Conservation (phyloP, 2,329 filamentous ascomycete genomes). For the Acephala macrosclerotiorum region DNA sequence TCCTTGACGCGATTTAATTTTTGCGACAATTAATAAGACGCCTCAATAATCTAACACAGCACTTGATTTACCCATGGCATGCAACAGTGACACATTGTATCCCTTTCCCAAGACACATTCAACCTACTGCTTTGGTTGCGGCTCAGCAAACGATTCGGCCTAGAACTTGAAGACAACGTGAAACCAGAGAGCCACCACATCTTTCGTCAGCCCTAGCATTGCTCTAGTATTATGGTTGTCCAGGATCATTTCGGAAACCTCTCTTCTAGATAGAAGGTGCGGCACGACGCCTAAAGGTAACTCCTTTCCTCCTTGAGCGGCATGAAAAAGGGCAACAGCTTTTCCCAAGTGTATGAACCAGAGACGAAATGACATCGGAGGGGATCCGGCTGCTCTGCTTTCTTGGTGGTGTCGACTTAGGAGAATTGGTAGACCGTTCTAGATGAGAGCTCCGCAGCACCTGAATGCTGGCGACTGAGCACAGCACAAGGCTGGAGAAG, state of each 20-base stretch:
- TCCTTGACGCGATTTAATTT: no score
- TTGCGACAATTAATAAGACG: no score
- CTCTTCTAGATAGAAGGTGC: constrained; percentile 26
- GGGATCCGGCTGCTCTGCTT: constrained; percentile 23
- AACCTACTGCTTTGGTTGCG: no score
- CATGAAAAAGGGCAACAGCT: constrained; percentile 24
- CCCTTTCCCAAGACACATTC: no score
- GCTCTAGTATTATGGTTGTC: constrained; percentile 21
- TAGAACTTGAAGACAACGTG: background rate
- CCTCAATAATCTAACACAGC: no score
- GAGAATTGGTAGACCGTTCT: background rate
- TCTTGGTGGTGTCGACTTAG: constrained; percentile 17
- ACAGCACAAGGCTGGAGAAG: background rate
- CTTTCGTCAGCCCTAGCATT: constrained; percentile 19
- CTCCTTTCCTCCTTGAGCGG: constrained; percentile 11
- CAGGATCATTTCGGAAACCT: constrained; percentile 24
- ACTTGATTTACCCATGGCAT: no score
- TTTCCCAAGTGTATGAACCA: constrained; percentile 27
- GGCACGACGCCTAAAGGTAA: constrained; percentile 17
- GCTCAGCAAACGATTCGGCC: background rate
- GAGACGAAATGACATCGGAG: constrained; percentile 18
- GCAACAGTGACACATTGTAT: no score
- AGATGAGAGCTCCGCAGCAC: background rate
- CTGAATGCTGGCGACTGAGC: background rate
- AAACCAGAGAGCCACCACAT: constrained; percentile 11